These are phyloP conservation scores for Meyerozyma elateridarum DNA, from an alignment of 1,139 yeast species.

Conservation along the genomic window DNA sequence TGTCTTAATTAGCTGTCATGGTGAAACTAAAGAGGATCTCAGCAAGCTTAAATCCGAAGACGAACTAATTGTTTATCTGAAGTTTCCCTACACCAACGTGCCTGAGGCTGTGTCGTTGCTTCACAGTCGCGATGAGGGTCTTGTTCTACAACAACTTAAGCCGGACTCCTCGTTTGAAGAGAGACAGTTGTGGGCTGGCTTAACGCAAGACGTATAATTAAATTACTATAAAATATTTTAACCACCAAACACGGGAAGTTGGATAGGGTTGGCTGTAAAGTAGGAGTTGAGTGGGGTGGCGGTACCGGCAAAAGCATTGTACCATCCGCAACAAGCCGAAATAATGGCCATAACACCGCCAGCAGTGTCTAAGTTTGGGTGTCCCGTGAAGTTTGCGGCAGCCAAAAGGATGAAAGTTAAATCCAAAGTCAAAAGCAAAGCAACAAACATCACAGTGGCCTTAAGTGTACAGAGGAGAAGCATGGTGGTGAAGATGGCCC, in stretches of 20 bases:
- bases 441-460: constrained; percentile 38
- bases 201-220: no score
- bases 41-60: constrained; percentile 10
- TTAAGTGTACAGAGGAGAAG: constrained; percentile 37
- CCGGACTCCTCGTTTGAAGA: no score
- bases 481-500: constrained; percentile 43
- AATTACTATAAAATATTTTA: no score
- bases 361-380: constrained; percentile 28
- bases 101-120: no score
- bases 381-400: constrained; percentile 35
- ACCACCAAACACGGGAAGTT: constrained; percentile 10
- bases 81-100: constrained; percentile 9
- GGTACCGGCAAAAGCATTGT: constrained; percentile 33
- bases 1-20: constrained; percentile 36
- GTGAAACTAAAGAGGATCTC: constrained; percentile 12
- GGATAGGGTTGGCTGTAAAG: constrained; percentile 20
- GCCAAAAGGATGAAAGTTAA: constrained; percentile 40
- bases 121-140: no score
- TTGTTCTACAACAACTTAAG: no score
- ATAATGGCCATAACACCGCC: constrained; percentile 43
- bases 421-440: constrained; percentile 31
- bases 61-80: constrained; percentile 20
- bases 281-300: constrained; percentile 28
- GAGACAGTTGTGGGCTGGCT: no score
- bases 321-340: constrained; percentile 39